These are phyloP conservation scores for Shiraia sp. DNA, from an alignment of 2,329 filamentous ascomycete genomes.

Conservation along the genomic window DNA sequence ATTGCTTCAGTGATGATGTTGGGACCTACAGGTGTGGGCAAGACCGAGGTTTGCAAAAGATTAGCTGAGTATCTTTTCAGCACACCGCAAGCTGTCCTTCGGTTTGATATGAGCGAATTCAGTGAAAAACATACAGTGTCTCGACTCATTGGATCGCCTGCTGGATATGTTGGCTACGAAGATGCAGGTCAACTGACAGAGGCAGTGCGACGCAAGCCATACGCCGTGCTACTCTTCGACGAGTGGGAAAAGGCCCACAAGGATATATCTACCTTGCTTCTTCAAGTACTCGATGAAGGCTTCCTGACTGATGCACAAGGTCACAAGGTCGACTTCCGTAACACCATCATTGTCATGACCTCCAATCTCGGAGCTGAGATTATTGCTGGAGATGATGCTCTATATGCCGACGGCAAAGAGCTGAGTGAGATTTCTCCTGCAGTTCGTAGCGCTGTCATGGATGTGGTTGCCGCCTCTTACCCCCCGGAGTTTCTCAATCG, in stretches of 20 bases:
- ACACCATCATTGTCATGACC: slow-evolving; percentile 94
- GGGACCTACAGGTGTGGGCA: slow-evolving; percentile 93
- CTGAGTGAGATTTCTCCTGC: slow-evolving; percentile 70
- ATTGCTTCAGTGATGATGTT: slow-evolving; percentile 97
- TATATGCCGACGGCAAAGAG: slow-evolving; percentile 60
- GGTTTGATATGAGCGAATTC: slow-evolving; percentile 98
- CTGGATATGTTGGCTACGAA: slow-evolving; percentile 95
- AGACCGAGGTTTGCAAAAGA: slow-evolving; percentile 97
- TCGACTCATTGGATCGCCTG: slow-evolving; percentile 86
- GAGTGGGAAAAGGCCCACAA: slow-evolving; percentile 98
- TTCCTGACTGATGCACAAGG: slow-evolving; percentile 95
- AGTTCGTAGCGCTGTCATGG: slow-evolving; percentile 81
- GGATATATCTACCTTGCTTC: slow-evolving; percentile 86
- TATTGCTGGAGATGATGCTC: slow-evolving; percentile 73
- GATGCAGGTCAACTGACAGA: slow-evolving; percentile 96
- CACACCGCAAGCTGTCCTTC: slow-evolving; percentile 84
- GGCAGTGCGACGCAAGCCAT: slow-evolving; percentile 91
- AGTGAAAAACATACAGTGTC: slow-evolving; percentile 97
- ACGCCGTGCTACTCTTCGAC: slow-evolving; percentile 92
- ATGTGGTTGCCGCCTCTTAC: slow-evolving; percentile 74
- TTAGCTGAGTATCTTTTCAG: slow-evolving; percentile 92
- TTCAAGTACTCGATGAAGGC: slow-evolving; percentile 95
- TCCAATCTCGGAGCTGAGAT: slow-evolving; percentile 94
- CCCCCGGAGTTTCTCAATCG: slow-evolving; percentile 95
- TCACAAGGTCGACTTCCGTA: slow-evolving; percentile 94